Percentiles rank a stretch among this genome's conserved stretches.
phyloP scores from a whole-genome alignment of 768 basidiomycete species.

The Phylloporus arenicola region DNA sequence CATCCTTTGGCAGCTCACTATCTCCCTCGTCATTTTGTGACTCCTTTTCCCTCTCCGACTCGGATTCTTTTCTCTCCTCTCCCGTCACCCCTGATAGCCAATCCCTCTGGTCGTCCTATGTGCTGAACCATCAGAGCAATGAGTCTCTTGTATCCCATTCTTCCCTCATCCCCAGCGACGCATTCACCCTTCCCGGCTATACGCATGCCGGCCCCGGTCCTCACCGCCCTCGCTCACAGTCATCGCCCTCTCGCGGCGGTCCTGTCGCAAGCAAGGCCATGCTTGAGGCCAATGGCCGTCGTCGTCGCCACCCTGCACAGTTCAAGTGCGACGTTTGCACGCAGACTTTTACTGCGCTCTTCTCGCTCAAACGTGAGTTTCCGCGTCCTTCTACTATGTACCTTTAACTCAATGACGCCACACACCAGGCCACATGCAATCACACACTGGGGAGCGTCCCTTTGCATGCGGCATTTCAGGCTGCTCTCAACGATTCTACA shows the following conservation, averaged over 20 bases:
- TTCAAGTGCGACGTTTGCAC: slow-evolving; percentile 14
- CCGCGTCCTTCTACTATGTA: neutral
- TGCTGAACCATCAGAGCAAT: slow-evolving; percentile 1
- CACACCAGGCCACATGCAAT: slow-evolving; percentile 24
- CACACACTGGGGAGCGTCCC: slow-evolving; percentile 25
- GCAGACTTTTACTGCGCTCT: slow-evolving; percentile 27
- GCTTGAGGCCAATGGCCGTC: slow-evolving; percentile 28
- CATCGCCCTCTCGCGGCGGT: slow-evolving; percentile 9
- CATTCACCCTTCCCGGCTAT: neutral
- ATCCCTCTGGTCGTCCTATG: slow-evolving; percentile 3
- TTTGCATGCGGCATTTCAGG: slow-evolving; percentile 23
- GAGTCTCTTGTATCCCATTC: slow-evolving; percentile 3
- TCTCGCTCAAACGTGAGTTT: slow-evolving; percentile 30
- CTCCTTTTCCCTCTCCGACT: slow-evolving; percentile 13
- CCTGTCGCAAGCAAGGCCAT: slow-evolving; percentile 30
- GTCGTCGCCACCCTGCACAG: slow-evolving; percentile 26
- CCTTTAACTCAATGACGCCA: slow-evolving; percentile 4
- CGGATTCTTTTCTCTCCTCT: slow-evolving; percentile 16
- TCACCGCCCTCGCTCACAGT: slow-evolving; percentile 17
- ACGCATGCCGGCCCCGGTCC: neutral
- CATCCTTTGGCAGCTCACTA: slow-evolving; percentile 20
- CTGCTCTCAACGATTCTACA: slow-evolving; percentile 26
- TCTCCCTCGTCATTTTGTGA: slow-evolving; percentile 20
- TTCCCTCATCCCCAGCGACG: neutral
- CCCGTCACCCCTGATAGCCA: slow-evolving; percentile 11